Conservation (phyloP, 163 green algal species). For the Scenedesmus sp. region DNA sequence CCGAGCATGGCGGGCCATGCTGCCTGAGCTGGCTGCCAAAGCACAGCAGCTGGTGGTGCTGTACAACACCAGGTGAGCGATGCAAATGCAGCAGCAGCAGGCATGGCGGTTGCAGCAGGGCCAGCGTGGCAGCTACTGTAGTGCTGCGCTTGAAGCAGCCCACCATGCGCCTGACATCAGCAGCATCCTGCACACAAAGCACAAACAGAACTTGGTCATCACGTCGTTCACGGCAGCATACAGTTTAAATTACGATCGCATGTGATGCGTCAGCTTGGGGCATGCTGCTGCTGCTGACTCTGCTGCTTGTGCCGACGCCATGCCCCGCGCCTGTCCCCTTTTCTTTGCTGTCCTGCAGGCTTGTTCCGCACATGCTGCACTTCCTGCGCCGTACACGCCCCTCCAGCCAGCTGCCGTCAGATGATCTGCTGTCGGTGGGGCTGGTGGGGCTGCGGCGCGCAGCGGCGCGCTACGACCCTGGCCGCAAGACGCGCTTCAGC, state of each 20-base stretch:
- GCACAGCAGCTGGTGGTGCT: slow-evolving; percentile 26
- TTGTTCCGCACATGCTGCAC: slow-evolving; percentile 35
- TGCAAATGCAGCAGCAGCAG: neutral
- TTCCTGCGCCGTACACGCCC: neutral
- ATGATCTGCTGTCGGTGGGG: slow-evolving; percentile 4
- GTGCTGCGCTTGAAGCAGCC: neutral
- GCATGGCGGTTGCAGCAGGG: neutral
- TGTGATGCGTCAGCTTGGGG: too few species aligned
- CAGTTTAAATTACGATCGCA: too few species aligned
- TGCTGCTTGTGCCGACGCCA: neutral
- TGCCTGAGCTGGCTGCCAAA: slow-evolving; percentile 26
- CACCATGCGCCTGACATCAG: too few species aligned
- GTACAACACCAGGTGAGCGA: slow-evolving; percentile 28
- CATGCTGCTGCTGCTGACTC: neutral
- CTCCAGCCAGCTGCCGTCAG: neutral
- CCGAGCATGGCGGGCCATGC: slow-evolving; percentile 14
- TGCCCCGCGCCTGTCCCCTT: neutral
- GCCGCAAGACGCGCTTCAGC: slow-evolving; percentile 30
- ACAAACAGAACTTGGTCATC: too few species aligned
- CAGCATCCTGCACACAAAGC: too few species aligned
- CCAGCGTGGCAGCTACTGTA: neutral
- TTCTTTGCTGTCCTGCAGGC: slow-evolving; percentile 2
- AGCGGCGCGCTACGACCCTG: slow-evolving; percentile 16
- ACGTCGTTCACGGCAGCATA: too few species aligned
- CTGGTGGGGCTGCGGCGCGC: neutral